Evolutionary conservation across 140 eudicot genomes (phyloP), one percentile per base, ranked within the genome.

Genomic region (Bidens hawaiensis): DNA sequence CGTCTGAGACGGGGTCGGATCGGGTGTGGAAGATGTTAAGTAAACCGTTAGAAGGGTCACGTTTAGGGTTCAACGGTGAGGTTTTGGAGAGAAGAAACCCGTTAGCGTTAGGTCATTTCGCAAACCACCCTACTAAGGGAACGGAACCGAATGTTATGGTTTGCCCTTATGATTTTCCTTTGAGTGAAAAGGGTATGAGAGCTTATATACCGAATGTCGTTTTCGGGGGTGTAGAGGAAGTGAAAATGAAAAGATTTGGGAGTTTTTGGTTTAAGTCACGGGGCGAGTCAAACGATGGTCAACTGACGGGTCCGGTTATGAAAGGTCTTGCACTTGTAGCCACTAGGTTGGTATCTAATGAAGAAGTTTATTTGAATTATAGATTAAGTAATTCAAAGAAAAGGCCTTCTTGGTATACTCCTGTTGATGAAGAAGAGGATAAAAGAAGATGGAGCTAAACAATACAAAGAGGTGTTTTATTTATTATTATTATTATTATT

Each of bases 341-440:
- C 24, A 90, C 81, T 7, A 74, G 94, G 52, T 52, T 75, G 4
- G 60, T 90, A 58, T n/a, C n/a, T n/a, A 71, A 86, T 34, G 95
- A 90, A 69, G 97, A 90, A 76, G 60, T 90, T 45, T 78, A 83
- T 11, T 57, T 90, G 72, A 90, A 87, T 73, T 90, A 90, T 61
- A 75, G 97, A 74, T 52, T 90, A 70, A 90, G 97, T 66, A 90
- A 87, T 70, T 72, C 88, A 43, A 84, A 90, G 75, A 76, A 83
- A 16, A 75, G 90, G 49, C 97, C 96, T 9, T 73, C 88, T 1
- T 90, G 97, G 97, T 90, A 87, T 61, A 71, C 79, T n/a, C 82
- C 97, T 2, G 97, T 90, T 18, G 96, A 90, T 18, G 96, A 83
- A 70, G 97, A 86, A 63, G 97, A 90, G 74, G 97, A 84, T 47